A percentile compares a stretch with the other conserved stretches of the same genome.
Conservation (phyloP, 2,329 filamentous ascomycete species). For the Colletotrichum sp. region DNA sequence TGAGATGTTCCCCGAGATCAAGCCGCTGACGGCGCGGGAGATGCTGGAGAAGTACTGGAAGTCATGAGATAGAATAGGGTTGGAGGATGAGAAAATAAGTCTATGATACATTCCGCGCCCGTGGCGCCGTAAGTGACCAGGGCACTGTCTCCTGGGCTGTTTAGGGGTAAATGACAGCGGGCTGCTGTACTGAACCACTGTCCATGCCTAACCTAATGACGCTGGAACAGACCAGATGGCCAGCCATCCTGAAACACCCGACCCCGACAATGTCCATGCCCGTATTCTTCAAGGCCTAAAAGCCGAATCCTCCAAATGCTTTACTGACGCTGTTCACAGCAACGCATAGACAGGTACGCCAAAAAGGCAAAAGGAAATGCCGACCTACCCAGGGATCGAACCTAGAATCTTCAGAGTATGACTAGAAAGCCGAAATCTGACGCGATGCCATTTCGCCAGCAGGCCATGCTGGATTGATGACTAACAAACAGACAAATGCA, state of each 20-base stretch:
- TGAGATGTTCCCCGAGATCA: slow-evolving; percentile 29
- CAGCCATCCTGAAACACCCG: neutral
- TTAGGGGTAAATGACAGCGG: neutral
- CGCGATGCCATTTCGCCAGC: slow-evolving; percentile 23
- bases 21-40: slow-evolving; percentile 25
- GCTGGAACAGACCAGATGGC: neutral
- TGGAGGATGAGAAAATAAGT: too few relatives aligned
- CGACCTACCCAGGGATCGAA: slow-evolving; percentile 22
- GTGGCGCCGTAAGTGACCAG: neutral
- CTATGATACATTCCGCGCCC: too few relatives aligned
- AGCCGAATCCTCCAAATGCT: neutral
- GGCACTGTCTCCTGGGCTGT: neutral
- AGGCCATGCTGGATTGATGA: slow-evolving; percentile 3
- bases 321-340: neutral
- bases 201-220: neutral
- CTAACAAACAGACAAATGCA: rapidly evolving
- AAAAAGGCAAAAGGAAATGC: neutral
- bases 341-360: neutral
- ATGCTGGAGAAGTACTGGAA: slow-evolving; percentile 19
- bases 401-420: slow-evolving; percentile 22
- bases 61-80: neutral
- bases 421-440: slow-evolving; percentile 20
- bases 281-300: neutral
- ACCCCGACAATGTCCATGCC: neutral
- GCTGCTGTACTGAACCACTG: neutral